phyloP scores from a whole-genome alignment of 2,329 filamentous ascomycete species.

The Fusarium sp. region DNA sequence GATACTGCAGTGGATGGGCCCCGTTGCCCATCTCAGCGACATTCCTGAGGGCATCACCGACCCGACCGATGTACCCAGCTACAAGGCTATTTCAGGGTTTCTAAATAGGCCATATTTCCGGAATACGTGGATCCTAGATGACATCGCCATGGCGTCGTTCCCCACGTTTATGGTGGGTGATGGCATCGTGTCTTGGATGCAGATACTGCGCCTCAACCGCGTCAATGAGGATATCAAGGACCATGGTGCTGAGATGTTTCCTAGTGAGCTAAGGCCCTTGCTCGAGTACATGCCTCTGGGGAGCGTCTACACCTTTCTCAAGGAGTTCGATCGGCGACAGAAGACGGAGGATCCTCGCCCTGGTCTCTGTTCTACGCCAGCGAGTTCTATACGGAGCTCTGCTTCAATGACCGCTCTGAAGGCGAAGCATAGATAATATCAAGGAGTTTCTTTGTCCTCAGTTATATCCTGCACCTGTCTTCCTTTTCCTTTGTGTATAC shows the following conservation, averaged over 20 bases:
- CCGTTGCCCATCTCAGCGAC: constrained; percentile 42
- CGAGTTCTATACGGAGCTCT: constrained; percentile 42
- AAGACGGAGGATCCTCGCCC: constrained; percentile 20
- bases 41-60: constrained; percentile 43
- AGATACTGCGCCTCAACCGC: constrained; percentile 42
- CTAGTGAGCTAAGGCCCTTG: constrained; percentile 31
- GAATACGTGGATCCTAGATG: constrained; percentile 44
- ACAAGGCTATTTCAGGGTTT: constrained; percentile 39
- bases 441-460: not conserved
- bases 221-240: constrained; percentile 45
- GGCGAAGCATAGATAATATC: not conserved
- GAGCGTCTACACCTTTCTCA: constrained; percentile 41
- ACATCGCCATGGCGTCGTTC: constrained; percentile 41
- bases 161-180: constrained; percentile 42
- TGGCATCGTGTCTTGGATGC: constrained; percentile 45
- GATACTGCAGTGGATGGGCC: constrained; percentile 41
- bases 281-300: constrained; percentile 42
- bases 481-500: not conserved
- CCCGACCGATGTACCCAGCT: constrained; percentile 40
- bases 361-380: constrained; percentile 1
- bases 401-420: constrained; percentile 32
- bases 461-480: not conserved
- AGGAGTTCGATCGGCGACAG: constrained; percentile 41
- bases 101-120: constrained; percentile 43
- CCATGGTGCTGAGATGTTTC: constrained; percentile 42